phyloP scores from a whole-genome alignment of 2,329 filamentous ascomycete genomes.

The Pseudocercospora fuligena region DNA sequence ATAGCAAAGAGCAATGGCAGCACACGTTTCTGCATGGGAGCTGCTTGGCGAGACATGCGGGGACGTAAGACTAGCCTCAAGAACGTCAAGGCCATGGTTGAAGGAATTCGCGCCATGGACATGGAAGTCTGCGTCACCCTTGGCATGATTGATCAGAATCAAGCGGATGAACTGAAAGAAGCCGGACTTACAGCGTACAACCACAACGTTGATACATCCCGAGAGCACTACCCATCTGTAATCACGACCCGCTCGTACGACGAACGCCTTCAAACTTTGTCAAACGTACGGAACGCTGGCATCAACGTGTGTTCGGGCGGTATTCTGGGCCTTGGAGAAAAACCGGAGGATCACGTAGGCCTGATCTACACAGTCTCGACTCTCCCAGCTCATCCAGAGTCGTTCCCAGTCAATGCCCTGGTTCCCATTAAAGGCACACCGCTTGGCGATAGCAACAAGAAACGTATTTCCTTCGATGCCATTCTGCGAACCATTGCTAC shows the following conservation, averaged over 20 bases:
- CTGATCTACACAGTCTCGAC: constrained; percentile 82
- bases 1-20: constrained; percentile 81
- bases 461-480: constrained; percentile 75
- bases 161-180: constrained; percentile 80
- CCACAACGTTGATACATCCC: constrained; percentile 89
- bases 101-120: constrained; percentile 76
- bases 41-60: constrained; percentile 92
- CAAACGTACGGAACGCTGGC: constrained; percentile 80
- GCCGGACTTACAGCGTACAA: constrained; percentile 91
- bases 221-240: constrained; percentile 84
- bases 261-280: constrained; percentile 79
- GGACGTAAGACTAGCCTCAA: constrained; percentile 81
- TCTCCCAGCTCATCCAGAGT: constrained; percentile 81
- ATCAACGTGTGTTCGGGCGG: constrained; percentile 91
- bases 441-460: constrained; percentile 65
- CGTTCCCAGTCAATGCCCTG: constrained; percentile 87
- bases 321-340: constrained; percentile 84
- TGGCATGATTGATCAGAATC: constrained; percentile 79
- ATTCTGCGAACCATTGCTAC: constrained; percentile 84
- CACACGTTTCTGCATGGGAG: constrained; percentile 94
- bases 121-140: constrained; percentile 95
- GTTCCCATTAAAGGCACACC: constrained; percentile 92
- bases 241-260: constrained; percentile 88
- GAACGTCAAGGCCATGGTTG: constrained; percentile 86
- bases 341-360: constrained; percentile 77